These are phyloP conservation scores for Pseudogymnoascus sp. DNA, from an alignment of 2,329 filamentous ascomycete genomes.

Conservation along the genomic window DNA sequence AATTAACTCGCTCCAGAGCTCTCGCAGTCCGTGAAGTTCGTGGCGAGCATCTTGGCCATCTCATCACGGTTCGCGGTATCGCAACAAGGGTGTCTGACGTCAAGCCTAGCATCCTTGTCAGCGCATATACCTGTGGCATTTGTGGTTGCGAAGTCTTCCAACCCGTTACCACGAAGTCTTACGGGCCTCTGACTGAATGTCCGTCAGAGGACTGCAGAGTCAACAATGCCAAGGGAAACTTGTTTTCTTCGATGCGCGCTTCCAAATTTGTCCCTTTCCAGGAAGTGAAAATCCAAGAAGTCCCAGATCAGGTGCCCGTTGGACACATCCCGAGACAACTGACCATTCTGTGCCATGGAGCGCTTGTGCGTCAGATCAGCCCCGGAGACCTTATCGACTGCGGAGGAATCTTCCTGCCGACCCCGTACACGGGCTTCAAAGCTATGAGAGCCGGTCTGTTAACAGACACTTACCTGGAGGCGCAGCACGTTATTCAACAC, in stretches of 20 bases:
- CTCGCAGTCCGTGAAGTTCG: conserved; percentile 89
- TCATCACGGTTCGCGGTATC: conserved; percentile 93
- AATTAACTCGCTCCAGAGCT: conserved; percentile 54
- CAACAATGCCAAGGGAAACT: conserved; percentile 87
- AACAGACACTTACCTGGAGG: conserved; percentile 94
- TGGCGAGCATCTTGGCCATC: conserved; percentile 82
- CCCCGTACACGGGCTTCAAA: conserved; percentile 97
- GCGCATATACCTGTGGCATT: conserved; percentile 93
- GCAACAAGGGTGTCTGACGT: conserved; percentile 94
- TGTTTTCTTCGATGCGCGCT: conserved; percentile 89
- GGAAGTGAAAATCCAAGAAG: conserved; percentile 96
- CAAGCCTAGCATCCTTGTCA: conserved; percentile 95
- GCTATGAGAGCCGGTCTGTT: conserved; percentile 93
- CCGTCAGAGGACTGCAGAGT: conserved; percentile 81
- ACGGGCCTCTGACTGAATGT: conserved; percentile 77
- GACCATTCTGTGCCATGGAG: conserved; percentile 83
- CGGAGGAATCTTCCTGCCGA: conserved; percentile 91
- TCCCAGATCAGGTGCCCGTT: conserved; percentile 98
- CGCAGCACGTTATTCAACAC: conserved; percentile 87
- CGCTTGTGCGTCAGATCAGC: conserved; percentile 76
- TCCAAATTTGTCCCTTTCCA: conserved; percentile 98
- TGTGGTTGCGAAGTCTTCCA: conserved; percentile 98
- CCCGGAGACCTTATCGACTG: conserved; percentile 93
- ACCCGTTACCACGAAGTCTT: conserved; percentile 84
- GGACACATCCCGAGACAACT: conserved; percentile 91